These are phyloP conservation scores for Triticum aestivum DNA, from an alignment of 176 grass and related monocot species.

Conservation along the genomic window DNA sequence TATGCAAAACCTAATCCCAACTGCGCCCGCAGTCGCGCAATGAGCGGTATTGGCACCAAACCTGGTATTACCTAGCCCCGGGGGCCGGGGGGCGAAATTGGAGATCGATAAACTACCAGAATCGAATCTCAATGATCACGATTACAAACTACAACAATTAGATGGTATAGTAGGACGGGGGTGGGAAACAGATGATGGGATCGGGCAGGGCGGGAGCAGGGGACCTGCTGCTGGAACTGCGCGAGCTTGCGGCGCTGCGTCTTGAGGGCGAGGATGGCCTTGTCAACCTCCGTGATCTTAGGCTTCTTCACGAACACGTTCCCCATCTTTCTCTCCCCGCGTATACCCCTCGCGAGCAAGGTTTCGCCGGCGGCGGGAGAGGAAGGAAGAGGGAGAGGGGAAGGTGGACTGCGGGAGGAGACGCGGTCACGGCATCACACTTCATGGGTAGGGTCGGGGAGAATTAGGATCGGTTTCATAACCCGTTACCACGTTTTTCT, in stretches of 20 bases:
- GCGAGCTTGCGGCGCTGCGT: conserved; percentile 97
- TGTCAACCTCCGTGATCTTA: conserved; percentile 96
- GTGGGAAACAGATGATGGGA: neutral
- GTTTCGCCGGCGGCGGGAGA: conserved; percentile 17
- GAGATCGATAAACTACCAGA: neutral
- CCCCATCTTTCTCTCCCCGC: conserved; percentile 49
- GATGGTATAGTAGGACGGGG: neutral
- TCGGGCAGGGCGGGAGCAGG: neutral
- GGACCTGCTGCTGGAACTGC: conserved; percentile 86
- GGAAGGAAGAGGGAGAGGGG: neutral
- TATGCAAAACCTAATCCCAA: conserved; percentile 3
- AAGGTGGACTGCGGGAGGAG: conserved; percentile 28
- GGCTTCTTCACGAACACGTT: conserved; percentile 99
- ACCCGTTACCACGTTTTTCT: neutral
- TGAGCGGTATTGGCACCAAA: conserved; percentile 4
- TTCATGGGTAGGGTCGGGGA: neutral
- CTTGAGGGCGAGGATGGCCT: conserved; percentile 91
- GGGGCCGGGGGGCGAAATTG: neutral
- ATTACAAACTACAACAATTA: neutral
- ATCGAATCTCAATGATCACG: neutral
- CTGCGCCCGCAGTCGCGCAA: neutral
- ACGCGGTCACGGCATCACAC: conserved; percentile 26
- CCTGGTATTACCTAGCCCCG: neutral
- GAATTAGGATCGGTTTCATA: neutral
- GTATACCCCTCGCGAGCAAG: neutral